phyloP scores from a whole-genome alignment of 2,329 filamentous ascomycete genomes.

The Aspergillus cejpii region DNA sequence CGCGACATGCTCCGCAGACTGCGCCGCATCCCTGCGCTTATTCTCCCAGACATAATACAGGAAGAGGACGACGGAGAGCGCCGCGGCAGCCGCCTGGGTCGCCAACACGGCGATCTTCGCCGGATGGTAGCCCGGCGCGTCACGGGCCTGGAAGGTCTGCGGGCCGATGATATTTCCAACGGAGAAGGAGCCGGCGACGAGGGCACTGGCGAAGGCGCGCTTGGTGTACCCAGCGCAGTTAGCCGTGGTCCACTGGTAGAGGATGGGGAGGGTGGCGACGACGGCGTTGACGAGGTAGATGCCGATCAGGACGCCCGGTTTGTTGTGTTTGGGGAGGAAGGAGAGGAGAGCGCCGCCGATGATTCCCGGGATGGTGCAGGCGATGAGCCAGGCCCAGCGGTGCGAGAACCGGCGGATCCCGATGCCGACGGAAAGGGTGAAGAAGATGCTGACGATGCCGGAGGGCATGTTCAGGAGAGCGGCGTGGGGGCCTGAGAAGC shows the following conservation, averaged over 20 bases:
- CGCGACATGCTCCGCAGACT: slow-evolving; percentile 11
- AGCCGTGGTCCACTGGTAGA: slow-evolving; percentile 44
- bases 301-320: slow-evolving; percentile 39
- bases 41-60: slow-evolving; percentile 30
- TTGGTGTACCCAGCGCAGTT: slow-evolving; percentile 48
- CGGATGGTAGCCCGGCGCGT: slow-evolving; percentile 40
- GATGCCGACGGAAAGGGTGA: slow-evolving; percentile 38
- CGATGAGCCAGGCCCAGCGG: slow-evolving; percentile 40
- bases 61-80: slow-evolving; percentile 26
- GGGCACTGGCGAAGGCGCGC: slow-evolving; percentile 44
- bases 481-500: slow-evolving; percentile 40
- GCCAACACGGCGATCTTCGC: slow-evolving; percentile 40
- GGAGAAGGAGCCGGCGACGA: slow-evolving; percentile 42
- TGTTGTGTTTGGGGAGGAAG: slow-evolving; percentile 35
- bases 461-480: slow-evolving; percentile 42
- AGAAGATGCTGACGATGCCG: slow-evolving; percentile 39
- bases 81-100: slow-evolving; percentile 29
- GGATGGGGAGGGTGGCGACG: slow-evolving; percentile 40
- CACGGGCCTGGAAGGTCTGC: slow-evolving; percentile 40
- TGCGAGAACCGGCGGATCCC: slow-evolving; percentile 37
- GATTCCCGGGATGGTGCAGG: slow-evolving; percentile 44
- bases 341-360: slow-evolving; percentile 39
- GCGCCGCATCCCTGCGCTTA: slow-evolving; percentile 18
- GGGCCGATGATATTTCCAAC: slow-evolving; percentile 45
- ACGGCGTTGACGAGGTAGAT: slow-evolving; percentile 44